Evolutionary conservation across 2,329 filamentous ascomycete species (phyloP).

Genomic region (Pseudocercospora pini-densiflorae): DNA sequence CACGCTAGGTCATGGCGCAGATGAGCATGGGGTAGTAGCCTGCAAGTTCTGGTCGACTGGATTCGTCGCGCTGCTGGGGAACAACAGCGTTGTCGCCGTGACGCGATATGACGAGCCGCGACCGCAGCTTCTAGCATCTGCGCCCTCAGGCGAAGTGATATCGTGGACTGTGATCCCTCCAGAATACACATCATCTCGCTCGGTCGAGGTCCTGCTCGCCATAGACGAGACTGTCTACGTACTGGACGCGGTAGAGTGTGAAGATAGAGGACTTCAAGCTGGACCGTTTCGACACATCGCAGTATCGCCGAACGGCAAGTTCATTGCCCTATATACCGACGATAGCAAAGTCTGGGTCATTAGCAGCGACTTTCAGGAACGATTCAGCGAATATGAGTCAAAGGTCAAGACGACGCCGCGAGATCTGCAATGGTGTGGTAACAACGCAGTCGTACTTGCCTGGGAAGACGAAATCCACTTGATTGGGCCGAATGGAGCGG

Average conservation of each 20-base stretch:
- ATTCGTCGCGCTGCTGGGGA: slow-evolving; percentile 88
- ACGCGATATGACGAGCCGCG: slow-evolving; percentile 88
- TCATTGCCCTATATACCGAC: slow-evolving; percentile 83
- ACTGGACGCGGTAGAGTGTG: slow-evolving; percentile 85
- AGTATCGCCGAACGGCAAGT: slow-evolving; percentile 89
- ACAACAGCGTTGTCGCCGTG: slow-evolving; percentile 87
- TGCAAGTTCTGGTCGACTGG: slow-evolving; percentile 91
- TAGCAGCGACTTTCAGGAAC: slow-evolving; percentile 91
- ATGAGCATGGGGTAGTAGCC: slow-evolving; percentile 83
- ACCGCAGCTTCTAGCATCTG: slow-evolving; percentile 76
- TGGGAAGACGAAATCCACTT: slow-evolving; percentile 99
- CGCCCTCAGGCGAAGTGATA: slow-evolving; percentile 77
- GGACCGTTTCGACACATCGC: slow-evolving; percentile 90
- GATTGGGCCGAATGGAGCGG: slow-evolving; percentile 80
- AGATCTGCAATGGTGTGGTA: slow-evolving; percentile 94
- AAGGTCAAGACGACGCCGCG: slow-evolving; percentile 82
- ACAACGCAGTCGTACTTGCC: slow-evolving; percentile 87
- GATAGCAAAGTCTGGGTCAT: slow-evolving; percentile 90
- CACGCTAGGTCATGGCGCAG: slow-evolving; percentile 83
- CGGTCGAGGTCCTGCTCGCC: slow-evolving; percentile 89
- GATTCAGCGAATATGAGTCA: slow-evolving; percentile 89
- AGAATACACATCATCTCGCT: slow-evolving; percentile 84
- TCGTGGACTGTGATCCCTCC: slow-evolving; percentile 91
- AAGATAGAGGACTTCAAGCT: slow-evolving; percentile 88
- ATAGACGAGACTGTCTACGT: slow-evolving; percentile 84